A percentile compares a stretch with the other conserved stretches of the same genome.
Conservation (phyloP, 768 basidiomycete genomes). For the Hygrophorus russula region DNA sequence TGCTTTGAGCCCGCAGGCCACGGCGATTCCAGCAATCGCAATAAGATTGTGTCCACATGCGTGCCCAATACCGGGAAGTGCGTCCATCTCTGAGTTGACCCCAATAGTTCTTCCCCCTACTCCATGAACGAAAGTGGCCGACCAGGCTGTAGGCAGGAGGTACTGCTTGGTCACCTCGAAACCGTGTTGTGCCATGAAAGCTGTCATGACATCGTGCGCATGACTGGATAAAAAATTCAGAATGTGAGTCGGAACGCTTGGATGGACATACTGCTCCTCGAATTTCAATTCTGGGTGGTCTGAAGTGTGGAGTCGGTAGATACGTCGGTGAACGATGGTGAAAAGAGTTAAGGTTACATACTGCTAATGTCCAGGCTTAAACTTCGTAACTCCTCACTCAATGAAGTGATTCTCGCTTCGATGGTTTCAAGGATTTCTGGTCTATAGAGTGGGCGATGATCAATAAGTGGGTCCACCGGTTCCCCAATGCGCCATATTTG, state of each 20-base stretch:
- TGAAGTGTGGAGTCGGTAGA: slow-evolving; percentile 15
- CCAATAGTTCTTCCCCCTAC: slow-evolving; percentile 61
- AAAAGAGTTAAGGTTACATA: slow-evolving; percentile 15
- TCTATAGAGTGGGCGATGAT: slow-evolving; percentile 27
- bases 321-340: neutral
- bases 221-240: slow-evolving; percentile 26
- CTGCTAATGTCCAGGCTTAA: slow-evolving; percentile 69
- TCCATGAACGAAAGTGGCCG: slow-evolving; percentile 54
- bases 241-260: neutral
- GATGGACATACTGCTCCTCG: slow-evolving; percentile 44
- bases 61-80: slow-evolving; percentile 50
- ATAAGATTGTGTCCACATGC: slow-evolving; percentile 82
- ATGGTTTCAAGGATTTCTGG: slow-evolving; percentile 54
- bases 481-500: too few species aligned
- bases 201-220: slow-evolving; percentile 61
- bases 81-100: slow-evolving; percentile 77
- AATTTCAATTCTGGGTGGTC: slow-evolving; percentile 55
- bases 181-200: slow-evolving; percentile 54
- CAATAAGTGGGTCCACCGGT: neutral
- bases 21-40: slow-evolving; percentile 62
- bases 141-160: slow-evolving; percentile 65
- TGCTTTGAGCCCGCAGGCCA: slow-evolving; percentile 57
- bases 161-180: slow-evolving; percentile 54
- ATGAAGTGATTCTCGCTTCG: slow-evolving; percentile 33
- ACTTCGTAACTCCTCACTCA: slow-evolving; percentile 30